These are phyloP conservation scores for Dianthus caryophyllus DNA, from an alignment of 148 eudicot genomes.

Conservation along the genomic window DNA sequence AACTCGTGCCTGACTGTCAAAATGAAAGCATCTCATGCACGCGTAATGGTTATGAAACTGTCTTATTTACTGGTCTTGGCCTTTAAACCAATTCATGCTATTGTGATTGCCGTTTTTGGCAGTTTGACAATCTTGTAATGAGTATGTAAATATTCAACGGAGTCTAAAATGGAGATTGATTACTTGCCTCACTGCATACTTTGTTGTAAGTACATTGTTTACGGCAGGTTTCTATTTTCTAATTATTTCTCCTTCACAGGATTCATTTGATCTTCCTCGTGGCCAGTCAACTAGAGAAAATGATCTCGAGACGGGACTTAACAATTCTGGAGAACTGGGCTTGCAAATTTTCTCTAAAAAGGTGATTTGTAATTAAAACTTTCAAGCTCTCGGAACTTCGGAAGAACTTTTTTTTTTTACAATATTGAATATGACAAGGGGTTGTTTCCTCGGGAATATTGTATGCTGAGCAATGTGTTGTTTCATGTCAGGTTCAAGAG, in stretches of 20 bases:
- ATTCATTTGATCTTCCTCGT: constrained; percentile 63
- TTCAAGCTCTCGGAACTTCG: neutral
- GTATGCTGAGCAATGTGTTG: neutral
- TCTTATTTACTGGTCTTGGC: neutral
- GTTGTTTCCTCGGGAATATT: neutral
- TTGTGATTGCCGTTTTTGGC: neutral
- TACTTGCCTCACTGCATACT: neutral
- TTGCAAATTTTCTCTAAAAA: constrained; percentile 64
- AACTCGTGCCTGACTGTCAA: neutral
- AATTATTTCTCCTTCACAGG: constrained; percentile 32
- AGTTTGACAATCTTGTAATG: neutral
- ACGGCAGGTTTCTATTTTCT: neutral
- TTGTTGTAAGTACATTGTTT: neutral
- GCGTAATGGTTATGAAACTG: neutral
- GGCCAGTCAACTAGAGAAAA: constrained; percentile 39
- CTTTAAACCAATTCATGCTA: neutral
- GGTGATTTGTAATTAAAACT: constrained; percentile 30
- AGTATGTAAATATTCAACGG: neutral
- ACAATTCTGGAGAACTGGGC: constrained; percentile 73
- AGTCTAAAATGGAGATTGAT: neutral
- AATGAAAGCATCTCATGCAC: neutral
- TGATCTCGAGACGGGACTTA: constrained; percentile 72
- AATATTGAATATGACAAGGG: neutral
- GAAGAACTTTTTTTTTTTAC: too few species aligned
- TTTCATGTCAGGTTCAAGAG: constrained; percentile 63